Percentiles rank a stretch among this genome's conserved stretches.
These are phyloP conservation scores for Raffaelea albimanens DNA, from an alignment of 2,329 filamentous ascomycete species.

Conservation along the genomic window DNA sequence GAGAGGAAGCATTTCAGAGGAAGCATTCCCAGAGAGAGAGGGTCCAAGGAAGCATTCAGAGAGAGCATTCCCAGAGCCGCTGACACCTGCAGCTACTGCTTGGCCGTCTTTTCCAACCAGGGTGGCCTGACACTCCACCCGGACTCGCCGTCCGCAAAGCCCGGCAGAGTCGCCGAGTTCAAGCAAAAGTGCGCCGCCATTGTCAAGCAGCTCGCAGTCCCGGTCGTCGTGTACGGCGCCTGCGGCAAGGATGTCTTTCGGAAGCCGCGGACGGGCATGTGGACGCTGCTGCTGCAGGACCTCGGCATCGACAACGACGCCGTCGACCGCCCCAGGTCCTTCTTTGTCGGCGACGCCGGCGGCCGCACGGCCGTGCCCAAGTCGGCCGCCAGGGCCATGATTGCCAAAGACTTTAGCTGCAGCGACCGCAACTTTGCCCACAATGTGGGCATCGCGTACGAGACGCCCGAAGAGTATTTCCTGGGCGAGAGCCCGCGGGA, in stretches of 20 bases:
- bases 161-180: constrained; percentile 62
- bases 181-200: constrained; percentile 70
- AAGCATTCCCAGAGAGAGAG: too few species aligned
- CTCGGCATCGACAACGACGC: constrained; percentile 36
- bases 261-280: constrained; percentile 87
- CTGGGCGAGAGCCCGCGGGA: constrained; percentile 55
- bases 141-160: constrained; percentile 34
- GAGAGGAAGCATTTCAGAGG: too few species aligned
- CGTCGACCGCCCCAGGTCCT: constrained; percentile 60
- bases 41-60: too few species aligned
- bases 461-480: constrained; percentile 90
- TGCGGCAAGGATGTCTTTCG: constrained; percentile 73
- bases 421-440: constrained; percentile 72
- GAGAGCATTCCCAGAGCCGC: too few species aligned
- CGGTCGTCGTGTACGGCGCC: constrained; percentile 75
- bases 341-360: constrained; percentile 86
- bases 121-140: constrained; percentile 67
- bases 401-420: constrained; percentile 65
- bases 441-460: constrained; percentile 72
- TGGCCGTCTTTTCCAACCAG: constrained; percentile 85
- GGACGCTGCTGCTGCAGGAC: constrained; percentile 50
- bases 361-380: constrained; percentile 40
- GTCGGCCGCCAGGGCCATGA: constrained; percentile 35
- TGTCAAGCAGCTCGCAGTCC: constrained; percentile 62
- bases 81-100: constrained; percentile 46